A percentile compares a stretch with the other conserved stretches of the same genome.
phyloP scores from a whole-genome alignment of 176 grass and related monocot species.

The Musa beccarii region DNA sequence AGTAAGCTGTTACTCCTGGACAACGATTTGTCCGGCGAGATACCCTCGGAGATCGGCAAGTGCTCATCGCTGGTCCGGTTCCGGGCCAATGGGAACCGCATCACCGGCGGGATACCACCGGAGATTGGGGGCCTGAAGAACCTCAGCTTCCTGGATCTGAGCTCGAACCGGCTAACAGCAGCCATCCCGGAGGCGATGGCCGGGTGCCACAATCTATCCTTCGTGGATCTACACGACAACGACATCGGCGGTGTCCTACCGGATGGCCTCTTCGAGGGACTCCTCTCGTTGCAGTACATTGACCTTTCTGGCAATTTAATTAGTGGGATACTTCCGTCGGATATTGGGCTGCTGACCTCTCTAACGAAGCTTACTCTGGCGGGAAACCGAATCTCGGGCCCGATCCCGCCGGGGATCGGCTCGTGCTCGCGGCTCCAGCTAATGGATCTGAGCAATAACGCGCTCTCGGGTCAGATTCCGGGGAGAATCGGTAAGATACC shows the following conservation, averaged over 20 bases:
- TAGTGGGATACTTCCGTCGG: slow-evolving; percentile 34
- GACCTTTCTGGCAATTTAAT: slow-evolving; percentile 76
- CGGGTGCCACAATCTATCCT: slow-evolving; percentile 59
- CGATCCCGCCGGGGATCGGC: slow-evolving; percentile 57
- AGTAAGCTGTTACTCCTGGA: slow-evolving; percentile 57
- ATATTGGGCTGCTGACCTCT: slow-evolving; percentile 48
- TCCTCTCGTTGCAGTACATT: slow-evolving; percentile 49
- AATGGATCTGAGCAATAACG: slow-evolving; percentile 64
- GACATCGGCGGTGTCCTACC: slow-evolving; percentile 49
- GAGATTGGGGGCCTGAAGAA: slow-evolving; percentile 30
- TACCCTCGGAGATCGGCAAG: slow-evolving; percentile 47
- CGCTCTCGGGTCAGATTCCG: slow-evolving; percentile 50
- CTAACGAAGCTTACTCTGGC: slow-evolving; percentile 64
- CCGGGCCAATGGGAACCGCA: slow-evolving; percentile 48
- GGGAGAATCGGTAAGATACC: slow-evolving; percentile 63
- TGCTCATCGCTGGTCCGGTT: slow-evolving; percentile 55
- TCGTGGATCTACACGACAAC: slow-evolving; percentile 75
- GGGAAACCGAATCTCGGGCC: slow-evolving; percentile 41
- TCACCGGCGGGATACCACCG: slow-evolving; percentile 36
- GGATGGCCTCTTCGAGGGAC: slow-evolving; percentile 37
- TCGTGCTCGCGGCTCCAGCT: slow-evolving; percentile 65
- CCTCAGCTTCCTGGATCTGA: slow-evolving; percentile 69
- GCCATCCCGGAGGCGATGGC: slow-evolving; percentile 39
- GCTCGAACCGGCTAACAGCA: slow-evolving; percentile 48
- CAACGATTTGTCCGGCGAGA: slow-evolving; percentile 46